phyloP scores from a whole-genome alignment of 306 rosid species.

The Pterocarpus macrocarpus region DNA sequence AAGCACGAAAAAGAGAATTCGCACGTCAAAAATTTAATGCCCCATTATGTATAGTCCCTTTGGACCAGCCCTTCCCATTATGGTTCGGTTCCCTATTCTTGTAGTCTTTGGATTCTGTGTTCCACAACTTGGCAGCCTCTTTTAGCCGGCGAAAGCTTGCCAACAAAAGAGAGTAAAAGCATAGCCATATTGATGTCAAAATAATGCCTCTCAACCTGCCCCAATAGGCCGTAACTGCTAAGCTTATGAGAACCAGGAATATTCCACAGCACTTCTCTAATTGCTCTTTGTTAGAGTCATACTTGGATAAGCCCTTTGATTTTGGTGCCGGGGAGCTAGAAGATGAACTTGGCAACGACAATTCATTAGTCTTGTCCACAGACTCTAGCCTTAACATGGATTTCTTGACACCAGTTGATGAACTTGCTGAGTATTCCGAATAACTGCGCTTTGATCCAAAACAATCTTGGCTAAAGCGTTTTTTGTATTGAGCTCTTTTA shows the following conservation, averaged over 20 bases:
- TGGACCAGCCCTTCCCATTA: conserved; percentile 41
- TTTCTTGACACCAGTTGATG: conserved; percentile 27
- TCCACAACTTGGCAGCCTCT: conserved; percentile 42
- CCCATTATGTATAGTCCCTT: conserved; percentile 39
- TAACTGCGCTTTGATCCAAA: conserved; percentile 51
- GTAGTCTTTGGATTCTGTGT: conserved; percentile 35
- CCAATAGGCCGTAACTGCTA: conserved; percentile 57
- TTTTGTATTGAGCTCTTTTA: conserved; percentile 45
- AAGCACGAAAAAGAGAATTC: conserved; percentile 41
- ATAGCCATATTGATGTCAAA: conserved; percentile 62
- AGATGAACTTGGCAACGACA: conserved; percentile 35
- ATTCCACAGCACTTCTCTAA: conserved; percentile 50
- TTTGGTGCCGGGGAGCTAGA: conserved; percentile 30
- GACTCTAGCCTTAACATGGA: conserved; percentile 18
- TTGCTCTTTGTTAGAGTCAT: background rate
- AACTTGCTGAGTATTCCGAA: conserved; percentile 28
- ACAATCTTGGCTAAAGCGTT: conserved; percentile 46
- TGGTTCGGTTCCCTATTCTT: conserved; percentile 32
- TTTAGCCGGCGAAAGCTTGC: conserved; percentile 23
- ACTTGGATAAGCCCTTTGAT: conserved; percentile 37
- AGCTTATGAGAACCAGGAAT: conserved; percentile 58
- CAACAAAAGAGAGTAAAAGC: conserved; percentile 39
- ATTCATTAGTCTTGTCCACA: background rate
- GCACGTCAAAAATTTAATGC: conserved; percentile 55
- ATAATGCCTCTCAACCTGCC: conserved; percentile 63